Evolutionary conservation across 2,329 filamentous ascomycete genomes (phyloP), one percentile per base, ranked within the genome.

Genomic region (Parafenestella ontariensis): DNA sequence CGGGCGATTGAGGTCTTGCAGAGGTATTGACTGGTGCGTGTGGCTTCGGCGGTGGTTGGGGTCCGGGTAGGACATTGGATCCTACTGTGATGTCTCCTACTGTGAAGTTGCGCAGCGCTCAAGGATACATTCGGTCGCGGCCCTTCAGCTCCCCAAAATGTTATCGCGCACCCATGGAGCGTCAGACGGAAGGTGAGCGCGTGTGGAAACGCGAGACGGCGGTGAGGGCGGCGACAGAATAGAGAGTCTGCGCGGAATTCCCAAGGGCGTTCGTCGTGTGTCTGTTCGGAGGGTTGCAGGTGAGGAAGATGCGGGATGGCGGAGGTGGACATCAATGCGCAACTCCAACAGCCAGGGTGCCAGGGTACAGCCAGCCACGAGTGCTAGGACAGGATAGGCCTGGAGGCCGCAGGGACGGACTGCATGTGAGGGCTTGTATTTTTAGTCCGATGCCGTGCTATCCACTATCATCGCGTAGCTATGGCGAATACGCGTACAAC

Each of bases 1-100:
- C 57, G 74, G 75, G 43, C 72, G 73, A 60, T 74, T 74, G 55
- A 81, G 75, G 64, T 80, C 85, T 74, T 87, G 87, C 54, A 94
- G 80, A 55, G 89, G 89, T 77, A 95, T 93, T 58, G 88, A 88
- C 68, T 84, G 83, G 55, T 81, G 78, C 53, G 78, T 76, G 24
- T 82, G 79, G 58, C 77, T 76, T 61, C 79, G 77, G 58, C 79
- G 76, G 65, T 80, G 77, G 54, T 72, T 71, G 46, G 78, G 75
- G 64, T 79, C 79, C 69, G 79, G 77, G 64, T 80, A 79, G 76
- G 81, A 78, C 81, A 82, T 83, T 66, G 68, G 62, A 64, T 69
- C 64, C 69, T 57, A 52, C 62, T 66, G 70, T 59, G 49, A 62
- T 66, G 24, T 26, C 24, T 26, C 24, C 69, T 57, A 52, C 62